Base-by-base conservation (phyloP, 345 rosid species). In the Eucalyptus camaldulensis region DNA sequence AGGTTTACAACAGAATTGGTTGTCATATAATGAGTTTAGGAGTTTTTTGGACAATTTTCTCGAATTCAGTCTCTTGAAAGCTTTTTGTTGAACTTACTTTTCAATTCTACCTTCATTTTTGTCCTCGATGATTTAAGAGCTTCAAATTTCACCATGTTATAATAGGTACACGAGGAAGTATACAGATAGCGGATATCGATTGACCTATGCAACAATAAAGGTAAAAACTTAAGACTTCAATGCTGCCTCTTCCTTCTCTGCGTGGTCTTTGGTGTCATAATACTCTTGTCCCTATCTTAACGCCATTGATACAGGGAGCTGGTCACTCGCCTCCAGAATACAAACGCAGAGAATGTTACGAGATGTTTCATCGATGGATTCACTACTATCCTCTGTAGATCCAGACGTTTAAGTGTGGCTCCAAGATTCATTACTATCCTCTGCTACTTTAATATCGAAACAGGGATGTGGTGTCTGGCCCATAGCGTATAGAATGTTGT, bases 291-390 rank as follows among this genome's bases (percentile, higher is more conserved):
- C 49, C 33, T 40, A 7, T 67, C 12, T 50, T 45, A 10, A 49
- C 19, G 6, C 45, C 45, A 9, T n/a, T 60, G 40, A 22, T 80
- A 3, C 62, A 92, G 93, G 93, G 93, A 51, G 91, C 89, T 11
- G 92, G 93, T 49, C 91, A 92, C 56, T 65, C 91, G 4, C 89
- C 93, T 44, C 89, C 91, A 9, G 93, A 91, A 49, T 92, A 87
- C 76, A 45, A 89, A 6, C 92, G 91, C 8, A 76, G 86, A 80
- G 88, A 90, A 86, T 92, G 93, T 31, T 92, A 87, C 53, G 85
- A 90, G 43, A 91, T 92, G 93, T 92, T 92, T 81, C 19, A 49
- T 22, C 87, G 93, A 10, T 92, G 93, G 93, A 86, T 90, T 53
- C 93, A 90, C 88, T 89, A 89, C 69, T 89, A 92, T 88, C 93